phyloP scores from a whole-genome alignment of 129 eudicot species.

The Escallonia rubra region DNA sequence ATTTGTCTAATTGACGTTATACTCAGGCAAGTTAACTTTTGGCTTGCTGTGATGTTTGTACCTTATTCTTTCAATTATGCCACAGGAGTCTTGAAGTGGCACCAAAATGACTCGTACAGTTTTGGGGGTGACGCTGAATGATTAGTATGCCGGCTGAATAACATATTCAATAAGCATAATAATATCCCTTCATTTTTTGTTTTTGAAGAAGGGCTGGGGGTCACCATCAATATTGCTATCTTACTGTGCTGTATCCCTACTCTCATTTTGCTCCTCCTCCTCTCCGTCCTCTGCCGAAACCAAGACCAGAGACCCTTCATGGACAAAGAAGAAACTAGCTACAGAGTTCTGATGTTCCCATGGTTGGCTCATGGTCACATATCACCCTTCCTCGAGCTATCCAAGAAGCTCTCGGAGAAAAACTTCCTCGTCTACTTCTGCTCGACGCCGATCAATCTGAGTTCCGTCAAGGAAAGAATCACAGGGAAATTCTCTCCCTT shows the following conservation, averaged over 20 bases:
- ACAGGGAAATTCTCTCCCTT: neutral
- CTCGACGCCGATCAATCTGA: conserved; percentile 17
- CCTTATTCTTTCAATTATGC: too few relatives aligned
- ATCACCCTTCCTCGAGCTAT: conserved; percentile 17
- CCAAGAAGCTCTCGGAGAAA: conserved; percentile 9
- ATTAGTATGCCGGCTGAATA: too few relatives aligned
- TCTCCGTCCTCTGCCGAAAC: neutral
- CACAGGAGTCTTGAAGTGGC: too few relatives aligned
- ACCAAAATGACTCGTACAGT: too few relatives aligned
- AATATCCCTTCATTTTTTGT: too few relatives aligned
- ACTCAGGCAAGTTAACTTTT: too few relatives aligned
- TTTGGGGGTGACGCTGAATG: too few relatives aligned
- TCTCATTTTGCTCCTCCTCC: neutral
- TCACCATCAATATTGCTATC: neutral
- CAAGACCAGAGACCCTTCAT: neutral
- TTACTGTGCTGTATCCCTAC: neutral
- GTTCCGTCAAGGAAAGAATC: neutral
- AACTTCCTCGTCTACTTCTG: conserved; percentile 13
- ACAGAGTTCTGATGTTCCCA: conserved; percentile 18
- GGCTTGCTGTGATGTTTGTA: too few relatives aligned
- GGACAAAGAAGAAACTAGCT: neutral
- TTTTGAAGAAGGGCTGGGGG: too few relatives aligned
- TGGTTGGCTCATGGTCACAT: conserved; percentile 14
- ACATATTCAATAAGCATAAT: too few relatives aligned
- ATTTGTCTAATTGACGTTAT: too few relatives aligned